Evolutionary conservation across 768 basidiomycete genomes (phyloP), one percentile per base, ranked within the genome.

Genomic region (Lactarius trivialis): DNA sequence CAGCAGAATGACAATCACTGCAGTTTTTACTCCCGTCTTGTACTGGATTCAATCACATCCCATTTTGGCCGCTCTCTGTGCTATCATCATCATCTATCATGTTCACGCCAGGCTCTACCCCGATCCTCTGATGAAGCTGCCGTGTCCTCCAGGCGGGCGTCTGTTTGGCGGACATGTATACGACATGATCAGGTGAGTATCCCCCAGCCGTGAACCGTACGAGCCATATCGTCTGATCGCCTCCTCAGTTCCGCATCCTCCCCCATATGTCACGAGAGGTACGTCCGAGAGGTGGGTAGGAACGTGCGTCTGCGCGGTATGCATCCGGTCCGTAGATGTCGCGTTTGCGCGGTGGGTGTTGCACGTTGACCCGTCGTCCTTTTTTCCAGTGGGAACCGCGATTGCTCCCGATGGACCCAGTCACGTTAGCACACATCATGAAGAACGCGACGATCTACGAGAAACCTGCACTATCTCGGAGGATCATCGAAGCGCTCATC

Each of bases 401-500:
- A 37, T 81, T 96, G 1, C 77, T 92, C 58, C 90, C 91, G 0
- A 77, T 92, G 48, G 93, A 96, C 70, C 89, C 92, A 5, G 71
- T 81, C 26, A 87, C 93, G 0, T 71, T 95, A 34, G 73, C 79
- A 12, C 85, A 95, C 69, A 80, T 96, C 41, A 75, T 94, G 55
- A 86, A 87, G 68, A 82, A 91, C 60, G 78, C 84, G 15, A 77
- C 79, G 43, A 76, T 85, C 39, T 93, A 91, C 69, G 87, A 91
- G 70, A 96, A 96, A 71, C 91, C 93, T 11, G 86, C 83, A 81
- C 84, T 85, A 65, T 88, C 91, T 2, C 83, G 93, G 28, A 76
- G 79, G 51, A 74, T 90, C 49, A 89, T 97, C 37, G 82, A 84
- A 17, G 78, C 81, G 59, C 80, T 94, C 61, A 88, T 97, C 61